phyloP scores from a whole-genome alignment of 805 yeast species.

The Candida qinlingensis region DNA sequence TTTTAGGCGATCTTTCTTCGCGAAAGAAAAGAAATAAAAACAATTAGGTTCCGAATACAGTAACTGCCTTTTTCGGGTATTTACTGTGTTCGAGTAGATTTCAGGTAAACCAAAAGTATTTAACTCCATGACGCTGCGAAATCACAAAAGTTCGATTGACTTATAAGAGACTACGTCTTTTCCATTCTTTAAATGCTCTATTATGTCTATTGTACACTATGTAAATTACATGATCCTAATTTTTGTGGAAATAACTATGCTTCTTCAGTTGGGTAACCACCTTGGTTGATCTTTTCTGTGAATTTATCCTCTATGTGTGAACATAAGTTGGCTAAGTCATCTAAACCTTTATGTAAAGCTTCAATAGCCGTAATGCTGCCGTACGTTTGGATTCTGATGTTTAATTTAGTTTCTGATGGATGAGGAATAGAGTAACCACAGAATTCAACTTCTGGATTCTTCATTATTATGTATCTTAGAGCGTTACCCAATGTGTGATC shows the following conservation, averaged over 20 bases:
- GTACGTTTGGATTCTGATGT: slow-evolving; percentile 91
- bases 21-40: slow-evolving; percentile 1
- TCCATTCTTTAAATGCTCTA: not conserved
- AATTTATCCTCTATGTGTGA: slow-evolving; percentile 76
- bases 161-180: too few species aligned
- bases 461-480: slow-evolving; percentile 89
- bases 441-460: slow-evolving; percentile 96
- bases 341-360: slow-evolving; percentile 87
- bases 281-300: slow-evolving; percentile 58
- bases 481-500: slow-evolving; percentile 97
- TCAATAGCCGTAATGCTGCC: slow-evolving; percentile 82
- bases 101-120: not conserved
- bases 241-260: slow-evolving; percentile 28
- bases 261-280: slow-evolving; percentile 44
- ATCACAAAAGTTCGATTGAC: too few species aligned
- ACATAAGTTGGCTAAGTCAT: slow-evolving; percentile 79
- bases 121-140: too few species aligned
- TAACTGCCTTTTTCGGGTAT: not conserved
- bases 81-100: not conserved
- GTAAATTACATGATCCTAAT: not conserved
- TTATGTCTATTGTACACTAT: slow-evolving; percentile 4
- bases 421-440: slow-evolving; percentile 99
- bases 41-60: not conserved
- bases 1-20: not conserved
- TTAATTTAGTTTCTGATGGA: slow-evolving; percentile 88